Base-by-base conservation (phyloP, 441 rosid genomes). In the Populus hybrid region DNA sequence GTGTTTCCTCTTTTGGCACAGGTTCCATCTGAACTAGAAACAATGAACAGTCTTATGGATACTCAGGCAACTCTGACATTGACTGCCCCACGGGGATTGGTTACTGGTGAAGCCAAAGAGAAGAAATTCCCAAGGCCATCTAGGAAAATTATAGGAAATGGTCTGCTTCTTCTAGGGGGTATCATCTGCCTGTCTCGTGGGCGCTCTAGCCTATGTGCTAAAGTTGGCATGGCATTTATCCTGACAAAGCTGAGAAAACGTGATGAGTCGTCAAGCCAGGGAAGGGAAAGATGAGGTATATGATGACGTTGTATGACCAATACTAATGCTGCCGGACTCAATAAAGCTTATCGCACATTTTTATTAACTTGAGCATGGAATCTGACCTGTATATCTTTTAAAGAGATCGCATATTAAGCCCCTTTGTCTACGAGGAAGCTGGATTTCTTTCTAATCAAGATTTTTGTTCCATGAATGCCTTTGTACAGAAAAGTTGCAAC, bases 141-240 rank as follows among this genome's bases (percentile, higher is more conserved):
- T 32, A 87, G 78, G 88, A 91, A 90, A 80, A 69, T 83, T 46
- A 75, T 95, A 24, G 90, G 91, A 11, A 91, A 91, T 32, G 82
- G 97, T 81, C 70, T 90, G 89, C 86, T 95, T 73, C 85, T 95
- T 70, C 79, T 91, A 21, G 98, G 98, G 53, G 97, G 97, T 38
- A 86, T 86, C 16, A 81, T 95, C 76, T 95, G 91, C 82, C 84
- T 95, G 69, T 87, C 97, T 21, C 90, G 94, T 23, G 94, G 94
- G 74, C 92, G 87, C 76, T 86, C 95, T 7, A 81, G 87, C 59
- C 84, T 95, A n/a, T 94, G 95, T n/a, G 98, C 93, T 61, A 95
- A 93, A 83, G 95, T 92, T 72, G 95, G 90, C 14, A 73, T 91
- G 82, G 98, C 95, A 46, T 94, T 85, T 81, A 81, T 95, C 83